These are phyloP conservation scores for Backusella australiensis DNA, from an alignment of 192 early-diverging fungal species.

Conservation along the genomic window DNA sequence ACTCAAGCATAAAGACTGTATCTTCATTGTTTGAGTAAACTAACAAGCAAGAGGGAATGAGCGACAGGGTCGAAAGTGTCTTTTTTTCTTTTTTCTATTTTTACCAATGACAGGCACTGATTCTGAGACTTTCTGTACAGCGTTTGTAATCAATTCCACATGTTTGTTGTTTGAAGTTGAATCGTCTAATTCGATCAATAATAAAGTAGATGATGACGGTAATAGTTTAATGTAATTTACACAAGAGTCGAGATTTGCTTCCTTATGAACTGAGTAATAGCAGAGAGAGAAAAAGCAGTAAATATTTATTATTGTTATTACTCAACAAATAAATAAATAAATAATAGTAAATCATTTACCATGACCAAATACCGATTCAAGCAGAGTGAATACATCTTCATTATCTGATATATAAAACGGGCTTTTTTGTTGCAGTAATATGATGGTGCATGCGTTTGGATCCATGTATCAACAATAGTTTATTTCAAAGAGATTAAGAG, in stretches of 20 bases:
- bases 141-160: constrained; percentile 4
- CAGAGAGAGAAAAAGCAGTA: background rate
- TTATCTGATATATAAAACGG: constrained; percentile 10
- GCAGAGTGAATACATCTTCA: background rate
- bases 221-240: constrained; percentile 11
- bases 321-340: background rate
- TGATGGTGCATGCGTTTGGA: constrained; percentile 8
- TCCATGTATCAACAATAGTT: background rate
- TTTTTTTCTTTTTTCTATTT: background rate
- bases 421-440: constrained; percentile 6
- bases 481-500: background rate
- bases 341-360: background rate
- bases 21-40: constrained; percentile 21
- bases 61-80: background rate
- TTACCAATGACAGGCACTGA: constrained; percentile 13
- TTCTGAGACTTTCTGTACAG: background rate
- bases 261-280: background rate
- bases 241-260: constrained; percentile 13
- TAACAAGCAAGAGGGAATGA: background rate
- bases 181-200: constrained; percentile 12
- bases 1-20: constrained; percentile 31
- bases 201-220: constrained; percentile 8
- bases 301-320: background rate
- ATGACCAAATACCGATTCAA: constrained; percentile 10
- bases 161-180: background rate